A percentile compares a stretch with the other conserved stretches of the same genome.
Evolutionary conservation across 768 basidiomycete genomes (phyloP).

Genomic region (Sarcomyxa edulis): DNA sequence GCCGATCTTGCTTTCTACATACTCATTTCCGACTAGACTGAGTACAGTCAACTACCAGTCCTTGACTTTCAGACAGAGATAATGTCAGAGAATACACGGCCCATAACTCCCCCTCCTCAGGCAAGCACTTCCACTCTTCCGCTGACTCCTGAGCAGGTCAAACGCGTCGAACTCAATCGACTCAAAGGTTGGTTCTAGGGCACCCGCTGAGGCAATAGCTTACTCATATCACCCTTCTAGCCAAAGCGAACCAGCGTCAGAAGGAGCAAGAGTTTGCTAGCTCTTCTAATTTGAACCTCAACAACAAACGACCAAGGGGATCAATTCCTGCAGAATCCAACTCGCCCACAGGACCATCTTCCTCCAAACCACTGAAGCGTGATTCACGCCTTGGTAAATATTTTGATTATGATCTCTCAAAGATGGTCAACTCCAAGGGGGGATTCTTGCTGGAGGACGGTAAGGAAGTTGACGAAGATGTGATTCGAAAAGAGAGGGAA

Average conservation of each 20-base stretch:
- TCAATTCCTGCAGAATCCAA: conserved; percentile 52
- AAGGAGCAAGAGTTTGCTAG: conserved; percentile 49
- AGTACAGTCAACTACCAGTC: too few relatives aligned
- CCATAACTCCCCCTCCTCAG: conserved; percentile 31
- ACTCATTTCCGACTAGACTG: too few relatives aligned
- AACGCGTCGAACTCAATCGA: conserved; percentile 73
- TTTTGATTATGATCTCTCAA: conserved; percentile 95
- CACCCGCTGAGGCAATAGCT: not conserved
- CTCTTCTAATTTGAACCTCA: conserved; percentile 48
- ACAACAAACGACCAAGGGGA: conserved; percentile 70
- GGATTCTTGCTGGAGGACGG: conserved; percentile 92
- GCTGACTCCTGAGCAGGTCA: conserved; percentile 64
- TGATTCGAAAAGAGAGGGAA: conserved; percentile 73
- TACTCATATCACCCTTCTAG: conserved; percentile 27
- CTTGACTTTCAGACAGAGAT: too few relatives aligned
- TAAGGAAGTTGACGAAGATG: conserved; percentile 73
- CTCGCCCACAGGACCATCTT: conserved; percentile 53
- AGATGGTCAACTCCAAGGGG: conserved; percentile 95
- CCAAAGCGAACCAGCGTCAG: conserved; percentile 71
- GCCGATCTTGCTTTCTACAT: too few relatives aligned
- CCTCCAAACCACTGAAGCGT: conserved; percentile 51
- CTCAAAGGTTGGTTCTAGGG: conserved; percentile 49
- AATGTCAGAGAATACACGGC: conserved; percentile 22
- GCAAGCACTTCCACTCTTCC: conserved; percentile 15
- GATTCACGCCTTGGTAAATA: conserved; percentile 84